Percentiles rank a stretch among this genome's conserved stretches.
Evolutionary conservation across 2,329 filamentous ascomycete genomes (phyloP).

Genomic region (Sporothrix sp.): DNA sequence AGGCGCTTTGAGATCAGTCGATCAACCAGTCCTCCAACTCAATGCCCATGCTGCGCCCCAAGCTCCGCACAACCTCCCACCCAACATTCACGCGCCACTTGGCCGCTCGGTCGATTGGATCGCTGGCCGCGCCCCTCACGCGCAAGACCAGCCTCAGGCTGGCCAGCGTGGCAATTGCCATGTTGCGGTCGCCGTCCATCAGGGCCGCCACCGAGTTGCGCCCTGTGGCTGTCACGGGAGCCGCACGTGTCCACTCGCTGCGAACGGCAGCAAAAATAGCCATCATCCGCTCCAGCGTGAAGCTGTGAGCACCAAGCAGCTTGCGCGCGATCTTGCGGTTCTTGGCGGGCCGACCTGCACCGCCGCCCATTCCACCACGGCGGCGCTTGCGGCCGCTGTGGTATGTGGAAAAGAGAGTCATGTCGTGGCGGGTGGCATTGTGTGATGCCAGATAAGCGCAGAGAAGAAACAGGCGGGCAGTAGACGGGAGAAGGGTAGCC

Average conservation of each 20-base stretch:
- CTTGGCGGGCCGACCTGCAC: conserved; percentile 31
- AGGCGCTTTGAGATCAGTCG: too few species aligned
- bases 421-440: conserved; percentile 65
- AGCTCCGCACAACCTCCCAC: conserved; percentile 62
- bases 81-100: conserved; percentile 72
- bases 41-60: conserved; percentile 66
- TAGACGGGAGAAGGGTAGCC: conserved; percentile 54
- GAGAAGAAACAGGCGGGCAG: conserved; percentile 62
- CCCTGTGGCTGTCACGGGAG: conserved; percentile 18
- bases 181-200: conserved; percentile 47
- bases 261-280: conserved; percentile 65
- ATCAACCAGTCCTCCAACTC: conserved; percentile 69
- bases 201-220: conserved; percentile 21
- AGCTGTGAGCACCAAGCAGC: conserved; percentile 65
- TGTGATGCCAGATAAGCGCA: conserved; percentile 74
- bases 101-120: conserved; percentile 57
- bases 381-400: conserved; percentile 43
- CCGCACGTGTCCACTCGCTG: conserved; percentile 39
- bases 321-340: conserved; percentile 67
- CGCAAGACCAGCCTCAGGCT: conserved; percentile 60
- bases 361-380: conserved; percentile 34
- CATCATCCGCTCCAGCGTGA: conserved; percentile 67
- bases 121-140: conserved; percentile 46
- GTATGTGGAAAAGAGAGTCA: conserved; percentile 65
- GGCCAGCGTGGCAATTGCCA: conserved; percentile 61